Evolutionary conservation across 2,329 filamentous ascomycete genomes (phyloP).

Genomic region (Lasiodiplodia gonubiensis): DNA sequence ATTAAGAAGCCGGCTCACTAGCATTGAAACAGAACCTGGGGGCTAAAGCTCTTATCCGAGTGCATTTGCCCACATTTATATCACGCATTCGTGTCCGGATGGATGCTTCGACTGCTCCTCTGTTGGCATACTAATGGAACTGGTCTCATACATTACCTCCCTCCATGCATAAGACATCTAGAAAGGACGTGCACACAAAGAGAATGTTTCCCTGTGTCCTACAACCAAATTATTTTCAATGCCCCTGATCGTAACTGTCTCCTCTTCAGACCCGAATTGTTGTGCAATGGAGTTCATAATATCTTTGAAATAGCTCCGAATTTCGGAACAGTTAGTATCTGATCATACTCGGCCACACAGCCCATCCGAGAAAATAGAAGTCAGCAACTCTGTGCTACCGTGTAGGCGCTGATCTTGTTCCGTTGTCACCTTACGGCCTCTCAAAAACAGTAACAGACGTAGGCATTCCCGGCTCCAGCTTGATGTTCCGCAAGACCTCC

Average conservation of each 20-base stretch:
- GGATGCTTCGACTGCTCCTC: no score
- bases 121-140: no score
- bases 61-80: no score
- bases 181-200: no score
- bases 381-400: no score
- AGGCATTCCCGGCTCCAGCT: slow-evolving; percentile 30
- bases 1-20: not conserved
- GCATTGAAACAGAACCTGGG: no score
- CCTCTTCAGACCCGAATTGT: not conserved
- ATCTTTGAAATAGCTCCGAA: not conserved
- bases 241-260: not conserved
- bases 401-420: not conserved
- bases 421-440: not conserved
- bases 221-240: not conserved
- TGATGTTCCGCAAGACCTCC: slow-evolving; percentile 48
- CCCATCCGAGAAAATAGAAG: not conserved
- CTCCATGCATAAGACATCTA: no score
- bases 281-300: not conserved
- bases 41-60: no score
- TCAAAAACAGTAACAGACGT: slow-evolving; percentile 22
- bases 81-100: no score
- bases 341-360: not conserved
- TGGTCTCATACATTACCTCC: no score
- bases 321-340: not conserved
- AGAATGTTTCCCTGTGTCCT: no score